Conservation (phyloP, 768 basidiomycete species). For the Lactarius sp. region DNA sequence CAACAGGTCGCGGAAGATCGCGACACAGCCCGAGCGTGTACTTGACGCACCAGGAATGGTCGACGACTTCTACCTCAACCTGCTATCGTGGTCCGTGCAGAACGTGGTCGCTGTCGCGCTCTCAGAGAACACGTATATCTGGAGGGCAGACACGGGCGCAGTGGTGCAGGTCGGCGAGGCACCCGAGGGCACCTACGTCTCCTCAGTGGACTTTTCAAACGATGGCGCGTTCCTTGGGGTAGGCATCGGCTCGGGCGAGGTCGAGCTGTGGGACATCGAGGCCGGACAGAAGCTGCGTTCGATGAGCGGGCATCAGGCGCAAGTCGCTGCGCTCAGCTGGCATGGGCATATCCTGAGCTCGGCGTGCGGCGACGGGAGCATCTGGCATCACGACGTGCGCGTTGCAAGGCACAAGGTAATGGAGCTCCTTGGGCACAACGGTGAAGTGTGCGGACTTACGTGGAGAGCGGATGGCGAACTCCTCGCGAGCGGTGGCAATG, state of each 20-base stretch:
- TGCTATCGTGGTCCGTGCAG: slow-evolving; percentile 81
- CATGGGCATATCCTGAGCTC: slow-evolving; percentile 78
- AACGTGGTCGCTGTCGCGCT: slow-evolving; percentile 91
- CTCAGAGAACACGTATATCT: slow-evolving; percentile 82
- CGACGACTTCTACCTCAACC: slow-evolving; percentile 96
- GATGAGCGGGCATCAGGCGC: slow-evolving; percentile 84
- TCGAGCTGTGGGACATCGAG: slow-evolving; percentile 95
- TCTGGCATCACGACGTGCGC: slow-evolving; percentile 95
- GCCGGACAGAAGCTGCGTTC: slow-evolving; percentile 73
- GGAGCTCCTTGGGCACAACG: slow-evolving; percentile 87
- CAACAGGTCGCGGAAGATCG: slow-evolving; percentile 74
- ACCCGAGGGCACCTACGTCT: slow-evolving; percentile 69
- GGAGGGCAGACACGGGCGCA: slow-evolving; percentile 85
- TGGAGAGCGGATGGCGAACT: slow-evolving; percentile 73
- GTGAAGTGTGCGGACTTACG: slow-evolving; percentile 89
- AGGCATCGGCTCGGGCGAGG: slow-evolving; percentile 74
- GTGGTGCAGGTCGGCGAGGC: slow-evolving; percentile 77
- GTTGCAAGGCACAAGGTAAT: slow-evolving; percentile 64
- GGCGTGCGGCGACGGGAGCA: slow-evolving; percentile 90
- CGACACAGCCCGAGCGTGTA: slow-evolving; percentile 86
- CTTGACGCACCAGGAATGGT: slow-evolving; percentile 91
- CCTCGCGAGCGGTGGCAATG: slow-evolving; percentile 96
- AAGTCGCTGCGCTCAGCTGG: slow-evolving; percentile 86
- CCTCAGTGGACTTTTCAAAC: slow-evolving; percentile 72
- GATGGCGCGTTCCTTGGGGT: slow-evolving; percentile 80